Percentiles rank a stretch among this genome's conserved stretches.
Conservation (phyloP, 1,139 yeast genomes). For the Magnusiomyces magnusii region DNA sequence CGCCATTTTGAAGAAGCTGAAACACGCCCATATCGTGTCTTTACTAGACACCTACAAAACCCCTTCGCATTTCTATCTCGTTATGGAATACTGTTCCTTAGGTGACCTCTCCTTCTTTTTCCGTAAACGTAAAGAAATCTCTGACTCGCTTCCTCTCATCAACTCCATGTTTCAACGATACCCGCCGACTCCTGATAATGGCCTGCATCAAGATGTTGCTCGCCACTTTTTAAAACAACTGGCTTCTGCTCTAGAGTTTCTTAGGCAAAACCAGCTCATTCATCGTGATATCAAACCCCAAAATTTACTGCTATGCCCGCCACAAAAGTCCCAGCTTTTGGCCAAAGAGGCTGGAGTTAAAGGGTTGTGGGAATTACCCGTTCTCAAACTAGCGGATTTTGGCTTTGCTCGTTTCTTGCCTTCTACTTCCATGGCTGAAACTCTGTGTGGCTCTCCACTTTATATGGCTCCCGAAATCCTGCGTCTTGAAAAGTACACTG, state of each 20-base stretch:
- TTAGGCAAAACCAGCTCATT: conserved; percentile 75
- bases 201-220: conserved; percentile 70
- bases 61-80: conserved; percentile 68
- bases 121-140: conserved; percentile 62
- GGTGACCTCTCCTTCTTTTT: conserved; percentile 90
- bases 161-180: conserved; percentile 68
- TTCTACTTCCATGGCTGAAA: conserved; percentile 88
- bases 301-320: conserved; percentile 74
- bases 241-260: conserved; percentile 72
- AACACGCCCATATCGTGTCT: conserved; percentile 89
- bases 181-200: conserved; percentile 68
- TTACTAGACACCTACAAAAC: conserved; percentile 78
- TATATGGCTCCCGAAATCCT: conserved; percentile 98
- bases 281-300: conserved; percentile 96
- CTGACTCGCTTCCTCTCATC: conserved; percentile 70
- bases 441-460: conserved; percentile 91
- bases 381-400: conserved; percentile 89
- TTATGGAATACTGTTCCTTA: conserved; percentile 96
- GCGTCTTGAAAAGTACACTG: conserved; percentile 90
- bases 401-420: conserved; percentile 96
- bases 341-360: conserved; percentile 53
- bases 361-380: conserved; percentile 84
- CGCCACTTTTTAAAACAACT: conserved; percentile 82
- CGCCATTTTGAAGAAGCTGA: conserved; percentile 71
- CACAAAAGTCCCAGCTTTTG: conserved; percentile 52